Evolutionary conservation across 1,139 yeast genomes (phyloP).

Genomic region (Nakaseomyces delphensis): DNA sequence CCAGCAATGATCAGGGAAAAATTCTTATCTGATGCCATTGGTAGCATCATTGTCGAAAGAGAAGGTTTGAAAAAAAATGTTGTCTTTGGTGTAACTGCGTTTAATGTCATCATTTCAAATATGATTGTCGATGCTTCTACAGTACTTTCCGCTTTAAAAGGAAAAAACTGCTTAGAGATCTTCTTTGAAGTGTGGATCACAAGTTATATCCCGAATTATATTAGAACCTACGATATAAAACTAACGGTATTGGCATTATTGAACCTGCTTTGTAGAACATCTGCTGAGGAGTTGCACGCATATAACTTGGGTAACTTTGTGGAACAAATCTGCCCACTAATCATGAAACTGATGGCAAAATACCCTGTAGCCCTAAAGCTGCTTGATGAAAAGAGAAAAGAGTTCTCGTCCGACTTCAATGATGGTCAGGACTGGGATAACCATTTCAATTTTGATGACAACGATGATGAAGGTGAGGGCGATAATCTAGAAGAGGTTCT

Average conservation of each 20-base stretch:
- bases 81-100: slow-evolving; percentile 46
- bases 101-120: slow-evolving; percentile 60
- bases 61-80: slow-evolving; percentile 31
- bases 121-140: slow-evolving; percentile 52
- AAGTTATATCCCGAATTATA: slow-evolving; percentile 41
- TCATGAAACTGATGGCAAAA: slow-evolving; percentile 44
- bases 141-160: slow-evolving; percentile 48
- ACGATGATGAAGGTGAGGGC: slow-evolving; percentile 38
- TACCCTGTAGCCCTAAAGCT: slow-evolving; percentile 64
- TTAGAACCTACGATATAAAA: slow-evolving; percentile 78
- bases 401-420: slow-evolving; percentile 35
- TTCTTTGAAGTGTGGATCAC: slow-evolving; percentile 68
- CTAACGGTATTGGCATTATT: slow-evolving; percentile 62
- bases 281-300: slow-evolving; percentile 25
- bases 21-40: slow-evolving; percentile 25
- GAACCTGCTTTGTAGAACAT: slow-evolving; percentile 35
- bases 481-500: slow-evolving; percentile 28
- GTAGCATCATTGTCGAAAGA: slow-evolving; percentile 25
- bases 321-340: slow-evolving; percentile 38
- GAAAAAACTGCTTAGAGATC: slow-evolving; percentile 37
- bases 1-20: slow-evolving; percentile 23
- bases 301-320: slow-evolving; percentile 25
- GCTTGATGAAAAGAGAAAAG: slow-evolving; percentile 56
- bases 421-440: slow-evolving; percentile 30
- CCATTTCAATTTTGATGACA: slow-evolving; percentile 24